Base-by-base conservation (phyloP, 495 filamentous ascomycete genomes). In the Beverwykella pulmonaria region DNA sequence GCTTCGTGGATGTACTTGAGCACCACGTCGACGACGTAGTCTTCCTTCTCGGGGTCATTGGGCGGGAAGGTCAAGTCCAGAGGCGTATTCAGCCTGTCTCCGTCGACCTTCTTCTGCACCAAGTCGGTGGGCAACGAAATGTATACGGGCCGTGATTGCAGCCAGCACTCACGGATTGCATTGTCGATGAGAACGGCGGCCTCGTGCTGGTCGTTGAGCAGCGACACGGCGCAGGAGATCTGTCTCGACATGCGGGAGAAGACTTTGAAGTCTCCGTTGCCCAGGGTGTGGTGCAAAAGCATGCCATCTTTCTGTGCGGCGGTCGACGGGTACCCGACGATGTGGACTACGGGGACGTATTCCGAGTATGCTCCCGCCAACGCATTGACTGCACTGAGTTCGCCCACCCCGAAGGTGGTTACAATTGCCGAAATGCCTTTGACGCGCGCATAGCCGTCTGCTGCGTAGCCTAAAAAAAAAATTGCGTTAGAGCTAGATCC, bases 261-360 rank as follows among this genome's bases (percentile, higher is more conserved):
- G n/a, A 90, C 90, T 60, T 89, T 86, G 76, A 90, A 94, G 73
- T 94, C 88, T 29, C 93, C 93, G 72, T 96, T 94, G 32, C 92
- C 93, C 15, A 98, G 87, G 0, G 93, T 96, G 77, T 98, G 93
- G 74, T 98, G 93, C 14, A 98, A 81, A n/a, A 95, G 79, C 74
- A 87, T 81, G 68, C 84, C 84, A 64, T 83, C 78, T 53, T 77
- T 79, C 71, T 89, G 86, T 6, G 84, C 82, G 47, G 80, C 72
- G 30, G 82, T 89, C 7, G 82, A 81, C 0, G 88, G 89, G 47
- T 82, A 83, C 1, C 92, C 92, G 32, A 95, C 90, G 56, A 96
- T 90, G 73, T 96, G 92, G 22, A 93, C 83, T 14, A 96, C 79
- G 0, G 90, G 89, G 0, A 92, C 86, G 63, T 84, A 84, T 76